A percentile compares a stretch with the other conserved stretches of the same genome.
Evolutionary conservation across 768 basidiomycete genomes (phyloP).

Genomic region (Piloderma croceum): DNA sequence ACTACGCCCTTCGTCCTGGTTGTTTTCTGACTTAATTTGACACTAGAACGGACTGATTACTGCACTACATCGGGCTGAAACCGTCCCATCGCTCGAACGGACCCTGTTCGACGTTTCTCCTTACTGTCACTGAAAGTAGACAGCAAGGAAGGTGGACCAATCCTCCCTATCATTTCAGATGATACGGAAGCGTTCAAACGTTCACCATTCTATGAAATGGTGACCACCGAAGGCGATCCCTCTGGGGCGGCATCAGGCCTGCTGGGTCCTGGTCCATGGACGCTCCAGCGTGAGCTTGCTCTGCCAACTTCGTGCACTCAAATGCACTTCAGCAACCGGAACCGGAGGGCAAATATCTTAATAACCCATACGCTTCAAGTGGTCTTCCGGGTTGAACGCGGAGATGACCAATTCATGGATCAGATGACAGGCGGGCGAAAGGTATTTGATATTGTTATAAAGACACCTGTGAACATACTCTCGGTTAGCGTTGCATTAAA

Average conservation of each 20-base stretch:
- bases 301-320: slow-evolving; percentile 42
- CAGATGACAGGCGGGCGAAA: slow-evolving; percentile 67
- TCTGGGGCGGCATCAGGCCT: slow-evolving; percentile 39
- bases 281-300: slow-evolving; percentile 40
- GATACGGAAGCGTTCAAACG: slow-evolving; percentile 53
- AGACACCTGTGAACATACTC: slow-evolving; percentile 80
- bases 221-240: slow-evolving; percentile 43
- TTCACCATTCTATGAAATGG: slow-evolving; percentile 59
- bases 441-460: slow-evolving; percentile 81
- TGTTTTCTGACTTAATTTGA: no score
- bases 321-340: slow-evolving; percentile 74
- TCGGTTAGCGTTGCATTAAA: slow-evolving; percentile 63
- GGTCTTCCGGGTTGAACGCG: slow-evolving; percentile 76
- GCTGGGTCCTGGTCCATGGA: slow-evolving; percentile 58
- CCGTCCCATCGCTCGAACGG: slow-evolving; percentile 62
- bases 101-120: slow-evolving; percentile 52
- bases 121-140: slow-evolving; percentile 59
- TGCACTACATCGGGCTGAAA: slow-evolving; percentile 77
- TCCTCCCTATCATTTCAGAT: slow-evolving; percentile 77
- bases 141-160: slow-evolving; percentile 48
- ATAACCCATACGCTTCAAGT: slow-evolving; percentile 78
- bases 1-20: no score
- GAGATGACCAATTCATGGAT: slow-evolving; percentile 62
- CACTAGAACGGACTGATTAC: no score
- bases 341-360: slow-evolving; percentile 66